Percentiles rank a stretch among this genome's conserved stretches.
Evolutionary conservation across 805 yeast genomes (phyloP).

Genomic region (Yueomyces sp.): DNA sequence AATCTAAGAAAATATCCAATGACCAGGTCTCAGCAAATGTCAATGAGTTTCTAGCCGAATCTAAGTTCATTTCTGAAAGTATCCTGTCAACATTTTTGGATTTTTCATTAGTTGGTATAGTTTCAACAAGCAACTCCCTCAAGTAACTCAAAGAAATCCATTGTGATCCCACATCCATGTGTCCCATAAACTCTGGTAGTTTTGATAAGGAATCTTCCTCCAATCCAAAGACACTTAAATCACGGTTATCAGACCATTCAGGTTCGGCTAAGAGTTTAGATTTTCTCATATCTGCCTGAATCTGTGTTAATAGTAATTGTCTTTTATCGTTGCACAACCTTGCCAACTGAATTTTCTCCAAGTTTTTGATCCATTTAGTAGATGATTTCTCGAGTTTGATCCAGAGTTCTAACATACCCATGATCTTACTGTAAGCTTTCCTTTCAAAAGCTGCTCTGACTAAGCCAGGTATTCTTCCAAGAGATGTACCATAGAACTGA

Average conservation of each 20-base stretch:
- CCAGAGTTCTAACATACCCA: slow-evolving; percentile 52
- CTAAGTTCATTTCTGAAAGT: not conserved
- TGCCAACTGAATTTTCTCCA: slow-evolving; percentile 14
- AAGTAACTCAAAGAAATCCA: slow-evolving; percentile 6
- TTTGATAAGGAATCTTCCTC: slow-evolving; percentile 1
- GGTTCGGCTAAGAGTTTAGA: slow-evolving; percentile 10
- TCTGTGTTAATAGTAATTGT: slow-evolving; percentile 6
- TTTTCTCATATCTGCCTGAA: slow-evolving; percentile 19
- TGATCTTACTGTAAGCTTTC: slow-evolving; percentile 50
- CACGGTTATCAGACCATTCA: slow-evolving; percentile 15
- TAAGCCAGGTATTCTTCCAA: slow-evolving; percentile 38
- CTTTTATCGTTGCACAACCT: slow-evolving; percentile 22
- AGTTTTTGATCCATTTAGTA: slow-evolving; percentile 25
- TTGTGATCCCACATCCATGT: slow-evolving; percentile 6
- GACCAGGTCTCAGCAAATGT: slow-evolving; percentile 12
- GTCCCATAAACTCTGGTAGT: slow-evolving; percentile 6
- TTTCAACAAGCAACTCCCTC: slow-evolving; percentile 14
- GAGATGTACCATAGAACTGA: slow-evolving; percentile 38
- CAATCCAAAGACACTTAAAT: slow-evolving; percentile 12
- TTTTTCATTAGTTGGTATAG: slow-evolving; percentile 7
- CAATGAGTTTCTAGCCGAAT: not conserved
- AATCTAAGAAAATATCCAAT: slow-evolving; percentile 8
- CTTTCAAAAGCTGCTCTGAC: slow-evolving; percentile 42
- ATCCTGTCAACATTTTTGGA: slow-evolving; percentile 3
- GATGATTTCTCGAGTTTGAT: slow-evolving; percentile 37